Conservation (phyloP, 768 basidiomycete genomes). For the Pleurotus pulmonarius region DNA sequence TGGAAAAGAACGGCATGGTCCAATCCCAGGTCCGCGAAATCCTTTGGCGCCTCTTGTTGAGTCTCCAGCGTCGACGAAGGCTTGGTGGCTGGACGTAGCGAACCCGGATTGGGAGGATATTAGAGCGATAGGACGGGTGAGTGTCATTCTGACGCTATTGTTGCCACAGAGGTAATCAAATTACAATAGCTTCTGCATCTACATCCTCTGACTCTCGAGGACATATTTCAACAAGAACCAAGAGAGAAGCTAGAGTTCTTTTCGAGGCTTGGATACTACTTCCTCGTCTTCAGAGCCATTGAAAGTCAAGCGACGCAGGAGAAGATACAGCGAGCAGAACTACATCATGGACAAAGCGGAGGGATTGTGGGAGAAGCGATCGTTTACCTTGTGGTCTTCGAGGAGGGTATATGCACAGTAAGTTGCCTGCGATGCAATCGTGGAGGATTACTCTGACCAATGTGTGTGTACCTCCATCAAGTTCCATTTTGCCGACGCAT, state of each 20-base stretch:
- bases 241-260: constrained; percentile 91
- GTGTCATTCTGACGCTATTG: constrained; percentile 10
- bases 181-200: constrained; percentile 67
- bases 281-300: constrained; percentile 82
- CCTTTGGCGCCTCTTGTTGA: neutral
- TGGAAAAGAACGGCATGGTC: constrained; percentile 40
- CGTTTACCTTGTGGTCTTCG: constrained; percentile 87
- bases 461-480: constrained; percentile 23
- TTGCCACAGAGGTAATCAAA: neutral
- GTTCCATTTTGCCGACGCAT: constrained; percentile 91
- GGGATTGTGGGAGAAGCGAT: constrained; percentile 69
- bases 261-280: constrained; percentile 86
- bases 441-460: neutral
- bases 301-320: constrained; percentile 50
- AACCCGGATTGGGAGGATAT: constrained; percentile 88
- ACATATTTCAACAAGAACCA: constrained; percentile 88
- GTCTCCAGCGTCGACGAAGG: constrained; percentile 34
- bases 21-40: neutral
- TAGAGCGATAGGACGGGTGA: constrained; percentile 78
- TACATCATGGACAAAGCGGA: constrained; percentile 18
- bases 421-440: constrained; percentile 19
- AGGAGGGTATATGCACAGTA: constrained; percentile 80
- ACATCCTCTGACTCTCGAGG: constrained; percentile 91
- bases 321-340: constrained; percentile 27
- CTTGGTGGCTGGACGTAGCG: constrained; percentile 91